phyloP scores from a whole-genome alignment of 2,329 filamentous ascomycete species.

The Botrytis fragariae region DNA sequence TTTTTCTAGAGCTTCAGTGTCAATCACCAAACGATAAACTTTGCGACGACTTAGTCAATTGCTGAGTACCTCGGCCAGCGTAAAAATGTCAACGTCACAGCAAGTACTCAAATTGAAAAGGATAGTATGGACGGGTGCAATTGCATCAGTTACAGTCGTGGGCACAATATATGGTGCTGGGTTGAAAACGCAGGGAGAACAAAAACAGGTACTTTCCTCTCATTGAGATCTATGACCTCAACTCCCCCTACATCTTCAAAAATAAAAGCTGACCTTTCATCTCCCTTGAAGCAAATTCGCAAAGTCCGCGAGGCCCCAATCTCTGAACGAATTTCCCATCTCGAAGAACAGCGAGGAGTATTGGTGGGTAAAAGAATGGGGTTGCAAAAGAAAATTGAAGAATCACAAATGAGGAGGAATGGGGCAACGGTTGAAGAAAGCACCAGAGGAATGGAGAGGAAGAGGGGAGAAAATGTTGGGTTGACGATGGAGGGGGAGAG shows the following conservation, averaged over 20 bases:
- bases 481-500: background rate
- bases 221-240: too few species aligned
- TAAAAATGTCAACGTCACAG: conserved; percentile 28
- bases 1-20: background rate
- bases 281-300: conserved; percentile 42
- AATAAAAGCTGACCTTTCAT: background rate
- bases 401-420: conserved; percentile 45
- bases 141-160: conserved; percentile 54
- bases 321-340: conserved; percentile 53
- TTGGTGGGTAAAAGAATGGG: conserved; percentile 51
- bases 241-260: background rate
- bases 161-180: conserved; percentile 60
- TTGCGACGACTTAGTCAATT: background rate
- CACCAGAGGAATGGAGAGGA: conserved; percentile 37
- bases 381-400: conserved; percentile 56
- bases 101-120: conserved; percentile 43
- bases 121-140: conserved; percentile 52
- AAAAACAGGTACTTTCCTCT: conserved; percentile 45
- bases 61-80: background rate
- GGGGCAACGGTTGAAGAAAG: conserved; percentile 42
- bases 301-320: conserved; percentile 49
- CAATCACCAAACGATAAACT: background rate
- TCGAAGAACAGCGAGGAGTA: conserved; percentile 50
- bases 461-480: conserved; percentile 17
- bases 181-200: conserved; percentile 52